Percentiles rank a stretch among this genome's conserved stretches.
Conservation (phyloP, 257 asterid genomes). For the Solanum dulcamara region DNA sequence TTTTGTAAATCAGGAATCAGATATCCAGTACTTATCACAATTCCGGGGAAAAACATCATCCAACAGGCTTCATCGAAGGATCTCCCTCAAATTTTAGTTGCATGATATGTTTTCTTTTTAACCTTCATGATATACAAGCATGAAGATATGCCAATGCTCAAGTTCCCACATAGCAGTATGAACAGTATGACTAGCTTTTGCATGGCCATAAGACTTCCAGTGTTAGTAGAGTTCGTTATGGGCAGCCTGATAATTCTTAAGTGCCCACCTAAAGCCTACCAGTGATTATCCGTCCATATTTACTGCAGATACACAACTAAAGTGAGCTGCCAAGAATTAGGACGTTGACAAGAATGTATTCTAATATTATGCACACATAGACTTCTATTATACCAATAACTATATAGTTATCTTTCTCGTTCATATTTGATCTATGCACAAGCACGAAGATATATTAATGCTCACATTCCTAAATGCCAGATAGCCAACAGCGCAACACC, state of each 20-base stretch:
- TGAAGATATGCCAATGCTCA: neutral
- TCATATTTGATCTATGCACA: neutral
- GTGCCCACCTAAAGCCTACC: slow-evolving; percentile 66
- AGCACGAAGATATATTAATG: neutral
- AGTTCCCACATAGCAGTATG: neutral
- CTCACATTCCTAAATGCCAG: neutral
- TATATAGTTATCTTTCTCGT: neutral
- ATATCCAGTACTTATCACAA: neutral
- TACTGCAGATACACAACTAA: slow-evolving; percentile 65
- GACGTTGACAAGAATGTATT: slow-evolving; percentile 3
- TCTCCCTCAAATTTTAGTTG: neutral
- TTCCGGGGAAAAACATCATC: neutral
- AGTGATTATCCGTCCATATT: slow-evolving; percentile 55
- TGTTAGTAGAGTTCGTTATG: slow-evolving; percentile 57
- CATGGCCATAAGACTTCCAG: neutral
- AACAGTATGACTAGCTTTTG: neutral
- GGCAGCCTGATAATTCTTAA: slow-evolving; percentile 26
- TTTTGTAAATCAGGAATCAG: neutral
- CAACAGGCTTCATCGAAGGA: neutral
- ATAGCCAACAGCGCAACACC: neutral
- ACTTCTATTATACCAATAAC: neutral
- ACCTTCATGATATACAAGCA: neutral
- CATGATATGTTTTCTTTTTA: neutral
- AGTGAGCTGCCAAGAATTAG: slow-evolving; percentile 73
- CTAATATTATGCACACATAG: neutral